Conservation (phyloP, 306 rosid genomes). For the Herpetospermum pedunculosum region DNA sequence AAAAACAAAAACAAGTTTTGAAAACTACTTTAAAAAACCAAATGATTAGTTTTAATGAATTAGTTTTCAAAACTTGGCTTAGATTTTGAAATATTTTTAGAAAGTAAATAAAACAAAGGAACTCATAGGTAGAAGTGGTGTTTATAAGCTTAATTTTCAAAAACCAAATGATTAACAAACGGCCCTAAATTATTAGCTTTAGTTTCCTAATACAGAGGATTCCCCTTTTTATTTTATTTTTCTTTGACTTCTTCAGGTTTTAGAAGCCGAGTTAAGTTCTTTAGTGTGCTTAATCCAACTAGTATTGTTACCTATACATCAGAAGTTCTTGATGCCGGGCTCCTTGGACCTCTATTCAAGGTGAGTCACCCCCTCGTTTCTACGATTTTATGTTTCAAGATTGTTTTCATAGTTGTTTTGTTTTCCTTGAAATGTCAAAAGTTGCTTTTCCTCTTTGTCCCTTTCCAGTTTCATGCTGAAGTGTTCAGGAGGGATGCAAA, state of each 20-base stretch:
- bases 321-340: conserved; percentile 78
- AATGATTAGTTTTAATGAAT: too few relatives aligned
- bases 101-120: too few relatives aligned
- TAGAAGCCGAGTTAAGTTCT: conserved; percentile 58
- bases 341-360: conserved; percentile 85
- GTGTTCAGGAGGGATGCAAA: neutral
- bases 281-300: conserved; percentile 50
- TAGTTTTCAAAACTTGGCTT: too few relatives aligned
- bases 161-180: too few relatives aligned
- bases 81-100: too few relatives aligned
- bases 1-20: too few relatives aligned
- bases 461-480: neutral
- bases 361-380: conserved; percentile 25
- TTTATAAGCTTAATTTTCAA: too few relatives aligned
- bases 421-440: conserved; percentile 7
- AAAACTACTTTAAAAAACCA: too few relatives aligned
- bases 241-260: conserved; percentile 47
- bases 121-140: too few relatives aligned
- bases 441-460: neutral
- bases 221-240: neutral
- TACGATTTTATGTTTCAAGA: neutral
- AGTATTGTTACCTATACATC: conserved; percentile 52
- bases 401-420: conserved; percentile 2
- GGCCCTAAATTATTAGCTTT: neutral
- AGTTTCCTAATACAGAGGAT: neutral